phyloP scores from a whole-genome alignment of 495 filamentous ascomycete species.

The Xeromyces bisporus region DNA sequence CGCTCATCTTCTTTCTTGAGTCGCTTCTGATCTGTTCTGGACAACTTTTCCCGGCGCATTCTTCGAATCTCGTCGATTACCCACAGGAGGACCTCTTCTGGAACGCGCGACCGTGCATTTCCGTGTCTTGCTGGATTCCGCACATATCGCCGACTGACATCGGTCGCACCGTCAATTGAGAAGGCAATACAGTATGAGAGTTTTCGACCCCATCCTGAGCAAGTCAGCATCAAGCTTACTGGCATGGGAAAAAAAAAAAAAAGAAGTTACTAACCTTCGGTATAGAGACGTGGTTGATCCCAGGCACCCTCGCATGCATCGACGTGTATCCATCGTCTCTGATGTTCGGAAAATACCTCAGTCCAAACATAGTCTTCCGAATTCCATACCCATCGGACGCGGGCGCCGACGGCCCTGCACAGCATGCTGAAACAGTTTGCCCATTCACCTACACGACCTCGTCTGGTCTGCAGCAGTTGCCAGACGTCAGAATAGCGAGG shows the following conservation, averaged over 20 bases:
- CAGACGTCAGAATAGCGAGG: constrained; percentile 94
- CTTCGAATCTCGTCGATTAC: constrained; percentile 79
- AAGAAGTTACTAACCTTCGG: constrained; percentile 45
- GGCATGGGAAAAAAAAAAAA: constrained; percentile 1
- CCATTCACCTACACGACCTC: constrained; percentile 87
- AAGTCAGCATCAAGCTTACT: too few relatives aligned
- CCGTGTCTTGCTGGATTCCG: constrained; percentile 60
- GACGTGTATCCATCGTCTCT: constrained; percentile 91
- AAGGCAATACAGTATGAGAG: constrained; percentile 96
- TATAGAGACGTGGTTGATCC: constrained; percentile 86
- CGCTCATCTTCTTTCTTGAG: constrained; percentile 77
- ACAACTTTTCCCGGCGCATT: constrained; percentile 58
- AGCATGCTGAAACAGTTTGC: constrained; percentile 98
- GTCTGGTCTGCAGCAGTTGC: constrained; percentile 68
- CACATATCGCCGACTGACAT: constrained; percentile 91
- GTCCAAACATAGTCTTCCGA: constrained; percentile 96
- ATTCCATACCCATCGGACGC: constrained; percentile 98
- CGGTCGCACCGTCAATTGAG: constrained; percentile 82
- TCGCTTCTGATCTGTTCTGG: constrained; percentile 62
- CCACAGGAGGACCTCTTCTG: constrained; percentile 80
- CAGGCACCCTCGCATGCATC: constrained; percentile 89
- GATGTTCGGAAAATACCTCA: constrained; percentile 89
- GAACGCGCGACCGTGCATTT: constrained; percentile 50
- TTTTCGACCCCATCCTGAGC: constrained; percentile 69
- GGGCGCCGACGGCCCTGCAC: constrained; percentile 74